Percentiles rank a stretch among this genome's conserved stretches.
Conservation (phyloP, 139 green algal genomes). For the Chlorokybus atmophyticus region DNA sequence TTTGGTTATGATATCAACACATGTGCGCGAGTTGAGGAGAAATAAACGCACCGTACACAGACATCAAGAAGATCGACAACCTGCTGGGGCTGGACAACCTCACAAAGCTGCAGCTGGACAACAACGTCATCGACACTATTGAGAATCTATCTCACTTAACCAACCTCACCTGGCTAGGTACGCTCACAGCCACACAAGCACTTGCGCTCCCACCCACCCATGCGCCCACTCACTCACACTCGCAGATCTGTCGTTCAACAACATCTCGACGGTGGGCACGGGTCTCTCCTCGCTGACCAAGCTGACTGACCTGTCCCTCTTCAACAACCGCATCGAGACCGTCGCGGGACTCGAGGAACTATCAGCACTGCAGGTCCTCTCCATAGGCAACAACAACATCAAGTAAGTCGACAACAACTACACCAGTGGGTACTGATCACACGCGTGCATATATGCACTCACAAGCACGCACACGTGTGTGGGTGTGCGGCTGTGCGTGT, state of each 20-base stretch:
- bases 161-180: constrained; percentile 9
- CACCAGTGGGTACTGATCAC: too few species aligned
- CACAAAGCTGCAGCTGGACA: constrained; percentile 71
- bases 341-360: constrained; percentile 55
- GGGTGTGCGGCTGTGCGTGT: too few species aligned
- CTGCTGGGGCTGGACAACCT: constrained; percentile 49
- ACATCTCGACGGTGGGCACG: constrained; percentile 58
- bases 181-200: background rate
- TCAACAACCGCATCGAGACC: constrained; percentile 49
- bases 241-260: constrained; percentile 74
- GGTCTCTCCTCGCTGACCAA: constrained; percentile 57
- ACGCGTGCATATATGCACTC: too few species aligned
- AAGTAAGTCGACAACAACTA: constrained; percentile 43
- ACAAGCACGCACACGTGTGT: too few species aligned
- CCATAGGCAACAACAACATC: constrained; percentile 60
- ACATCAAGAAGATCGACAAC: constrained; percentile 42
- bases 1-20: background rate
- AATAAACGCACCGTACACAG: background rate
- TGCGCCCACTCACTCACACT: constrained; percentile 38
- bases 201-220: background rate
- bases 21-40: background rate
- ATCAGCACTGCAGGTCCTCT: constrained; percentile 49
- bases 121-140: constrained; percentile 62
- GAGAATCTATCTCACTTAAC: constrained; percentile 53
- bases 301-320: constrained; percentile 65